Base-by-base conservation (phyloP, 2,329 filamentous ascomycete species). In the Ceratocystis papillata region DNA sequence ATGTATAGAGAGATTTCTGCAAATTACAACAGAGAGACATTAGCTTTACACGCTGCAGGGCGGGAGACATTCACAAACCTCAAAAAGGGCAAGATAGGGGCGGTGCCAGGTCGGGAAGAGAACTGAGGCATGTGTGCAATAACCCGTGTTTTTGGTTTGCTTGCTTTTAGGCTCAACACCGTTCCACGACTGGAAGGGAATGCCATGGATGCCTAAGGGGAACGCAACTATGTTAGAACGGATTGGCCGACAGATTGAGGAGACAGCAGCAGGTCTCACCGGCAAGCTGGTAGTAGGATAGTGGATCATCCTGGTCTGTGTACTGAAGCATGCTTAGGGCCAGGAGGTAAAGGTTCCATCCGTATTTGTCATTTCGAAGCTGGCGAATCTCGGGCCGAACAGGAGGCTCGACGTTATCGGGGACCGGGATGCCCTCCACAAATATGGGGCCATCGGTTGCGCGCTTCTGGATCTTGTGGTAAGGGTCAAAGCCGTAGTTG, bases 41-140 rank as follows among this genome's bases (percentile, higher is more conserved):
- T 62, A 60, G 53, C 33, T 25, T 22, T 1, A 50, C 53, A 44
- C 20, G 6, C 25, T 1, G n/a, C 10, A n/a, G 7, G 30, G 5
- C 17, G 30, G 5, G 10, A 57, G 37, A 41, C 37, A 15, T 41
- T 41, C 12, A 15, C 37, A 41, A 68, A 81, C 82, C 77, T 85
- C 82, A 67, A 82, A 83, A 63, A 84, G 73, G 37, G 79, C 81
- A 67, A 94, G 78, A 74, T 93, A 95, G 0, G 89, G 88, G 62
- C 90, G 83, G 78, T 96, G 90, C 90, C 90, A 95, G 48, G 86
- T 81, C 48, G 87, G 83, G 73, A 96, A 94, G 17, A 94, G 77
- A 50, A 87, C 83, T 1, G 87, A 88, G 28, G 80, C 82, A 75
- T 96, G 90, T 15, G 83, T 83, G 73, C 90, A 95, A 73, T 91